These are phyloP conservation scores for Cercospora brassicicola DNA, from an alignment of 2,329 filamentous ascomycete species.

Conservation along the genomic window DNA sequence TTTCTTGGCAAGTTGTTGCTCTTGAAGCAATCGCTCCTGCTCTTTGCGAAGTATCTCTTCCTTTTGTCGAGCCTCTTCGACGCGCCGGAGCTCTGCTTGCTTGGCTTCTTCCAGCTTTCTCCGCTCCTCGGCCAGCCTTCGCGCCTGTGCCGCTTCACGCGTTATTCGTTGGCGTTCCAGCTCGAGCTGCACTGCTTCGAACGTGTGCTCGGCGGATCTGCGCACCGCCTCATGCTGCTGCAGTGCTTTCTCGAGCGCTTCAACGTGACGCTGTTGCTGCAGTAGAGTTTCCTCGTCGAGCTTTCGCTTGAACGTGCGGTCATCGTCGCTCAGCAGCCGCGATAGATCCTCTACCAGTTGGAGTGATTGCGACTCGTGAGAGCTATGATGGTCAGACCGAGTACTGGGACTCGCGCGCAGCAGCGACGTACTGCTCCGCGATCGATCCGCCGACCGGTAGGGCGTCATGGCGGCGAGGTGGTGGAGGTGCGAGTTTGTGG, in stretches of 20 bases:
- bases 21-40: conserved; percentile 14
- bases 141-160: conserved; percentile 18
- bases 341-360: conserved; percentile 22
- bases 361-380: conserved; percentile 2
- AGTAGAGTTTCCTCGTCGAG: conserved; percentile 22
- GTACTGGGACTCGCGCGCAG: conserved; percentile 14
- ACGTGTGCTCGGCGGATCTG: conserved; percentile 20
- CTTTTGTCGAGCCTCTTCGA: conserved; percentile 15
- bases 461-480: conserved; percentile 19
- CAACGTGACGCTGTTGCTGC: conserved; percentile 25
- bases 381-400: conserved; percentile 11
- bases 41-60: conserved; percentile 15
- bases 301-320: conserved; percentile 22
- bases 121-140: conserved; percentile 17
- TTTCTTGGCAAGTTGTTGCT: conserved; percentile 10
- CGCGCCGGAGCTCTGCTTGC: conserved; percentile 8
- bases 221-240: conserved; percentile 24
- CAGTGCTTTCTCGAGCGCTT: conserved; percentile 24
- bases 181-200: conserved; percentile 23
- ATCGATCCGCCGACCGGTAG: conserved; percentile 15
- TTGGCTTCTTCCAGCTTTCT: conserved; percentile 18
- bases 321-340: conserved; percentile 21
- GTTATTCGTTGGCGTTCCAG: conserved; percentile 17
- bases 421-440: conserved; percentile 20
- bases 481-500: not conserved